These are phyloP conservation scores for Fusarium gaditjirri DNA, from an alignment of 2,329 filamentous ascomycete genomes.

Conservation along the genomic window DNA sequence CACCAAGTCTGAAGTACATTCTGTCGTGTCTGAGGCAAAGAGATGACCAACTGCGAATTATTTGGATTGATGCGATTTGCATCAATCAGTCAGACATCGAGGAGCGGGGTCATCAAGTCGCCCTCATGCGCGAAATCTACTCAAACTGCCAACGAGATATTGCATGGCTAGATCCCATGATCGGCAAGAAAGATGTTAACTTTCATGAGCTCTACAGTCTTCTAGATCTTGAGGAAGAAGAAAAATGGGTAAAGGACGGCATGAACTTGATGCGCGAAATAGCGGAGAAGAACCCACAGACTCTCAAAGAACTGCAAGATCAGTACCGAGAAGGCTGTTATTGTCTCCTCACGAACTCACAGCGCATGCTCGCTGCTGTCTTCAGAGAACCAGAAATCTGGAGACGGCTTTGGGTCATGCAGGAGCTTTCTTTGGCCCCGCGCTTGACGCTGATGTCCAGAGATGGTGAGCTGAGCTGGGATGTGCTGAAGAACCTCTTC, in stretches of 20 bases:
- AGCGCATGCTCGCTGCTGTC: background rate
- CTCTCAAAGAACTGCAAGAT: background rate
- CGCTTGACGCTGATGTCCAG: conserved; percentile 1
- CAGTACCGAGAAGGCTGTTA: too few species aligned
- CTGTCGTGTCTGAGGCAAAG: background rate
- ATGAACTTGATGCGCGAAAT: conserved; percentile 7
- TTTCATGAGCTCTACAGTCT: background rate
- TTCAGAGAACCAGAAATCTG: background rate
- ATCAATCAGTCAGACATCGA: conserved; percentile 21
- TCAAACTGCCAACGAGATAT: conserved; percentile 17
- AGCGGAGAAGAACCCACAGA: background rate
- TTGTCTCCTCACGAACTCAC: rapidly evolving
- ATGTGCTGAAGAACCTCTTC: background rate
- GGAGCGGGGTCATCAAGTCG: conserved; percentile 19
- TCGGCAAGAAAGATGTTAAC: background rate
- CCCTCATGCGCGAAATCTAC: conserved; percentile 23
- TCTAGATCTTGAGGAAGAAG: background rate
- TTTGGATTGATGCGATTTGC: conserved; percentile 33
- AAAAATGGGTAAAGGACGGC: background rate
- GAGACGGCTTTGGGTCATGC: conserved; percentile 22
- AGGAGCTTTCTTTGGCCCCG: conserved; percentile 19
- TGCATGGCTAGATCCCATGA: conserved; percentile 21
- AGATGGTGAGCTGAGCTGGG: conserved; percentile 4
- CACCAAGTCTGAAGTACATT: background rate
- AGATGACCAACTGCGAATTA: rapidly evolving